Conservation (phyloP, 257 asterid genomes). For the Cruciata laevipes region DNA sequence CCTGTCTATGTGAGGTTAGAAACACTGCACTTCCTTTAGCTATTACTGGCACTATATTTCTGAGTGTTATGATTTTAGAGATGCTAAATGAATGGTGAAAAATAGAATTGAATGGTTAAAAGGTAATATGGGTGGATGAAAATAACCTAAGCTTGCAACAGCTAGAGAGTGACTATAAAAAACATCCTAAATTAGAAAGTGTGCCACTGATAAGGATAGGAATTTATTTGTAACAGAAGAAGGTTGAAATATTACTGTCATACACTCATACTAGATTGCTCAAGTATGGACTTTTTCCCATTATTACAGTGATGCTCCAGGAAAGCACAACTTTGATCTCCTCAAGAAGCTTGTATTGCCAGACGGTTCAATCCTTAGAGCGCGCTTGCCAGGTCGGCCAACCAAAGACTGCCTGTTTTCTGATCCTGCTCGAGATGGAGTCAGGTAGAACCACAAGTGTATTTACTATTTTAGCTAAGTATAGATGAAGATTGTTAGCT, state of each 20-base stretch:
- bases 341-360: constrained; percentile 74
- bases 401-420: constrained; percentile 81
- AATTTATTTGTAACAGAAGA: not conserved
- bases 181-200: no score
- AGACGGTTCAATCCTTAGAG: constrained; percentile 80
- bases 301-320: constrained; percentile 71
- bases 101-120: no score
- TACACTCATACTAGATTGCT: not conserved
- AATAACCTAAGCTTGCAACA: no score
- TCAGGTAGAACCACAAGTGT: constrained; percentile 34
- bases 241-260: no score
- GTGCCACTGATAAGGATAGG: not conserved
- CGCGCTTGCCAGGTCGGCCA: constrained; percentile 86
- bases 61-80: no score
- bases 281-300: not conserved
- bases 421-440: constrained; percentile 92
- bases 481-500: constrained; percentile 9
- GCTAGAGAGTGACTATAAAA: no score
- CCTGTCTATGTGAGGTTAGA: constrained; percentile 73
- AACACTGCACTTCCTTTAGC: not conserved
- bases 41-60: no score
- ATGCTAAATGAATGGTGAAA: no score
- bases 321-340: constrained; percentile 80
- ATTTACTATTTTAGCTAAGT: not conserved
- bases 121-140: no score